Evolutionary conservation across 2,329 filamentous ascomycete species (phyloP), one percentile per base, ranked within the genome.

Genomic region (Sporothrix curviconia): DNA sequence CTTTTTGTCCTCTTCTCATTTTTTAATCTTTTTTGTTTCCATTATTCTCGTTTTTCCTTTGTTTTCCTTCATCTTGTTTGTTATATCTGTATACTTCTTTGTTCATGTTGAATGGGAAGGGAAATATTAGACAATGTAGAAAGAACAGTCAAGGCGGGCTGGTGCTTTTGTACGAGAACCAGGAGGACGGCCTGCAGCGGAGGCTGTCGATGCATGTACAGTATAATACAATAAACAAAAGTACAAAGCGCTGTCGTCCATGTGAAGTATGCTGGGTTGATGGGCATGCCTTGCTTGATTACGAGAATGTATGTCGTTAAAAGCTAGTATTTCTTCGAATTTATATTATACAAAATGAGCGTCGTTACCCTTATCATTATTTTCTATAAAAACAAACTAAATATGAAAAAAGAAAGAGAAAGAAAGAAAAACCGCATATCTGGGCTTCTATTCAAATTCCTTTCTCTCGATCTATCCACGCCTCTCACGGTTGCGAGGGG

Each of bases 31-130:
- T 43, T 7, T 34, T 39, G 14, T 14, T 9, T 37, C n/a, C 32
- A 7, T 42, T 24, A 9, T 36, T 51, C 22, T 49, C 25, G 32
- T 59, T n/a, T 54, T 19, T 47, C 28, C 4, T 44, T 54, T 43
- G 25, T 49, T 36, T 34, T 5, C 30, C n/a, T n/a, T n/a, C n/a
- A n/a, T n/a, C n/a, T n/a, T 36, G 14, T 49, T 15, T 39, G 25
- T 50, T 51, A 36, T 43, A 24, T 55, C 46, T 57, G 46, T 51
- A 57, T 37, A 51, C 28, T 52, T 36, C 25, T 25, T 9, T 25
- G 11, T 25, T 52, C 24, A 12, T 51, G 22, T 28, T 47, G 22
- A 37, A 43, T 14, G 49, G 49, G 39, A 30, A 14, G 7, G 34
- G 49, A 32, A 28, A 51, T 39, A 51, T 25, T 39, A 51, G 47